A percentile compares a stretch with the other conserved stretches of the same genome.
Evolutionary conservation across 2,329 filamentous ascomycete genomes (phyloP).

Genomic region (Aspergillus caelatus): DNA sequence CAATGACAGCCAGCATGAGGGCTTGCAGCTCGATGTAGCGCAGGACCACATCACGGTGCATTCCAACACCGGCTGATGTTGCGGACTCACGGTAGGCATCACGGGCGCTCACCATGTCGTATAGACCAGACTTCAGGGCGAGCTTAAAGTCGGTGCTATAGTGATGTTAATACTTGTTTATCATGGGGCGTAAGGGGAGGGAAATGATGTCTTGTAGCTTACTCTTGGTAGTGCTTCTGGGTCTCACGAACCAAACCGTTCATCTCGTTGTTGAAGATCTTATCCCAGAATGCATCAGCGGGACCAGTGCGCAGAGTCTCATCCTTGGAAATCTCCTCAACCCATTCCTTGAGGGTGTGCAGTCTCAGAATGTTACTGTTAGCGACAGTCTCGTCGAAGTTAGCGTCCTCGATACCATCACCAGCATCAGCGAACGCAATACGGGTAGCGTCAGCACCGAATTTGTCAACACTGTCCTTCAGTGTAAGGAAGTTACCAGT

Average conservation of each 20-base stretch:
- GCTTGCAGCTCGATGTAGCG: conserved; percentile 87
- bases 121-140: conserved; percentile 83
- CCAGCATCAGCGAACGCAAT: conserved; percentile 93
- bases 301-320: conserved; percentile 75
- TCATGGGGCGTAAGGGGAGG: background rate
- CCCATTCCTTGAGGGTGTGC: conserved; percentile 85
- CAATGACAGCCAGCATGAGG: conserved; percentile 77
- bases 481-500: conserved; percentile 97
- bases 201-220: conserved; percentile 30
- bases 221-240: conserved; percentile 73
- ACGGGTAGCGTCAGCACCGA: conserved; percentile 88
- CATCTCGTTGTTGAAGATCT: conserved; percentile 91
- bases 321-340: conserved; percentile 78
- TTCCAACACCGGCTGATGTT: conserved; percentile 74
- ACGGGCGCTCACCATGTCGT: conserved; percentile 85
- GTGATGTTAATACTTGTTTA: conserved; percentile 18
- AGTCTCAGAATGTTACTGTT: conserved; percentile 89
- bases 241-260: conserved; percentile 80
- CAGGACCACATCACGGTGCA: conserved; percentile 79
- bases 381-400: conserved; percentile 94
- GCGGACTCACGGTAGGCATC: conserved; percentile 89
- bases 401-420: conserved; percentile 91
- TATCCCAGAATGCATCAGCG: conserved; percentile 78
- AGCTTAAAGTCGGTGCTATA: conserved; percentile 75
- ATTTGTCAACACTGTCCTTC: conserved; percentile 82